A percentile compares a stretch with the other conserved stretches of the same genome.
Conservation (phyloP, 75 land plant genomes). For the Isoetes taiwanensis region DNA sequence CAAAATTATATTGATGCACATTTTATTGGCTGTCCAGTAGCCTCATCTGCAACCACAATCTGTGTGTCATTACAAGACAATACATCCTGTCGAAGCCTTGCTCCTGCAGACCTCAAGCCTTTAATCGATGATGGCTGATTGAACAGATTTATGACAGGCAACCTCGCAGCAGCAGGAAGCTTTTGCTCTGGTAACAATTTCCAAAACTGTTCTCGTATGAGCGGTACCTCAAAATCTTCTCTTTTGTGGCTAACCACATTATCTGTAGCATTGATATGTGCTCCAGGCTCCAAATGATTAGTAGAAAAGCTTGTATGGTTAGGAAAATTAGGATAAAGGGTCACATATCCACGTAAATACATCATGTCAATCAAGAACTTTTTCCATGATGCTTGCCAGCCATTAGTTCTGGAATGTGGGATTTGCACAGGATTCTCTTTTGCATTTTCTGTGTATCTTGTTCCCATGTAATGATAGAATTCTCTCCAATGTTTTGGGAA, state of each 20-base stretch:
- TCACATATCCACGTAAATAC: conserved; percentile 1
- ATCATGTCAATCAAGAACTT: conserved; percentile 3
- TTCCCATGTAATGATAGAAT: conserved; percentile 1
- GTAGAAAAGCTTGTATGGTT: conserved; percentile 4
- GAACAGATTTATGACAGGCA: not conserved
- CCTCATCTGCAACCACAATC: not conserved
- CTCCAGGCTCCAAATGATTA: conserved; percentile 6
- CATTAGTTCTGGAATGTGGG: not conserved
- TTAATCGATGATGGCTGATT: not conserved
- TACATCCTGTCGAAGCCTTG: not conserved
- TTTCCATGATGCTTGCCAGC: conserved; percentile 8
- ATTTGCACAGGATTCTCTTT: conserved; percentile 3
- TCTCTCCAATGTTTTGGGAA: conserved; percentile 9
- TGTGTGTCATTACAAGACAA: not conserved
- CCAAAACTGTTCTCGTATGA: conserved; percentile 8
- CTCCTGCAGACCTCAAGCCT: not conserved
- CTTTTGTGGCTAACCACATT: not conserved
- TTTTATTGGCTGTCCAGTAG: not conserved
- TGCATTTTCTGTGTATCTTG: not conserved
- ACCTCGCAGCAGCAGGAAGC: not conserved
- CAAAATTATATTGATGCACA: too few relatives aligned
- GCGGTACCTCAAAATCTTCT: conserved; percentile 7
- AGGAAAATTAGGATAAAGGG: conserved; percentile 1
- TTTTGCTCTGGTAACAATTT: not conserved
- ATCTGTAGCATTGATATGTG: not conserved